Conservation (phyloP, 108 stramenopile genomes). For the Skeletonema costatum region DNA sequence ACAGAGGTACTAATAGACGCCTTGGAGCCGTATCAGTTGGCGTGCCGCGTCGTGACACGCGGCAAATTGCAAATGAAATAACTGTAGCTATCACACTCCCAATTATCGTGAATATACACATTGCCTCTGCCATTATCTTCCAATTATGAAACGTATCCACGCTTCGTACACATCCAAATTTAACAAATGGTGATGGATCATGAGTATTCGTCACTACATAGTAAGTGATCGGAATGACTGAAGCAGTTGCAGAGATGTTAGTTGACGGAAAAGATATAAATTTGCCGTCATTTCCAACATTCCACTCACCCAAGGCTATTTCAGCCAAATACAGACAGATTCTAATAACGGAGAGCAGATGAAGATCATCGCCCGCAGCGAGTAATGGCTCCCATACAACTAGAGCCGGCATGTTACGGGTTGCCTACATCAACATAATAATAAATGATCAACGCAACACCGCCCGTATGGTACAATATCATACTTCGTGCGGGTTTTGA, state of each 20-base stretch:
- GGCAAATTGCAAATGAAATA: slow-evolving; percentile 13
- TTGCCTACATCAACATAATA: background rate
- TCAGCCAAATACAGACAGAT: slow-evolving; percentile 24
- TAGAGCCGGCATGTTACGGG: slow-evolving; percentile 1
- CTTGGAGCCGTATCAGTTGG: slow-evolving; percentile 22
- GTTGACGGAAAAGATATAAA: background rate
- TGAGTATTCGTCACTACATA: background rate
- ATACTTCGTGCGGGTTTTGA: too few relatives aligned
- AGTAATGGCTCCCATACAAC: slow-evolving; percentile 38
- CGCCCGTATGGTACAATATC: too few relatives aligned
- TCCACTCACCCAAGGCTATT: background rate
- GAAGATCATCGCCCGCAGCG: slow-evolving; percentile 41
- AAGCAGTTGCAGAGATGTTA: background rate
- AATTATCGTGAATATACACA: slow-evolving; percentile 4
- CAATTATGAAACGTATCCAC: slow-evolving; percentile 5
- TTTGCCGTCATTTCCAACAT: background rate
- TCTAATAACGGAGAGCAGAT: slow-evolving; percentile 6
- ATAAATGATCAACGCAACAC: too few relatives aligned
- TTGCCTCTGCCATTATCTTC: background rate
- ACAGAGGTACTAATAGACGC: slow-evolving; percentile 16
- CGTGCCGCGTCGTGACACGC: slow-evolving; percentile 29
- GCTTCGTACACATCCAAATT: slow-evolving; percentile 11
- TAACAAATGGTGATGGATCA: slow-evolving; percentile 6
- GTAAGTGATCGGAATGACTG: slow-evolving; percentile 13
- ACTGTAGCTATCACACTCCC: slow-evolving; percentile 7